These are phyloP conservation scores for Candida cerambycidarum DNA, from an alignment of 805 yeast species.

Conservation along the genomic window DNA sequence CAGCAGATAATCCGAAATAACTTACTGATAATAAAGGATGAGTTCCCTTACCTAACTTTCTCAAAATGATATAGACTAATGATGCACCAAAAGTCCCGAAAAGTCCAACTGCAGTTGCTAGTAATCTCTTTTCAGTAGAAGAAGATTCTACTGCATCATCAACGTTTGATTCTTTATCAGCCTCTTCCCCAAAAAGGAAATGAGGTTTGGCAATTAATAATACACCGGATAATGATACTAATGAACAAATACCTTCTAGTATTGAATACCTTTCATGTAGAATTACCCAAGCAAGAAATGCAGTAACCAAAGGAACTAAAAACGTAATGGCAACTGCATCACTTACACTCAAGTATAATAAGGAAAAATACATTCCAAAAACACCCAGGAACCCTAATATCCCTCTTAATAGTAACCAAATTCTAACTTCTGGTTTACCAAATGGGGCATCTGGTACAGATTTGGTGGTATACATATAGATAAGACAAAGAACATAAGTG, in stretches of 20 bases:
- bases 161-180: conserved; percentile 22
- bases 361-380: conserved; percentile 71
- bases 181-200: conserved; percentile 56
- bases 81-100: conserved; percentile 71
- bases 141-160: conserved; percentile 49
- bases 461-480: conserved; percentile 51
- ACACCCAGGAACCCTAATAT: conserved; percentile 76
- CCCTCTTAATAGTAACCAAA: conserved; percentile 61
- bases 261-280: conserved; percentile 65
- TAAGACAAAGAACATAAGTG: conserved; percentile 59
- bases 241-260: conserved; percentile 68
- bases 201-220: conserved; percentile 78
- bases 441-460: conserved; percentile 60
- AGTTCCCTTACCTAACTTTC: conserved; percentile 74
- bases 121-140: conserved; percentile 52
- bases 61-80: conserved; percentile 63
- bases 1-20: conserved; percentile 65
- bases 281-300: conserved; percentile 66
- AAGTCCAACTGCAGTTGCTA: conserved; percentile 64
- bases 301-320: conserved; percentile 73
- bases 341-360: conserved; percentile 70
- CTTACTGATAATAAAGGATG: conserved; percentile 81
- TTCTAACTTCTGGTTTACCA: conserved; percentile 63
- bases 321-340: conserved; percentile 84
- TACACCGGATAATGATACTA: conserved; percentile 72